phyloP scores from a whole-genome alignment of 495 filamentous ascomycete species.

The Aspergillus haitiensis region DNA sequence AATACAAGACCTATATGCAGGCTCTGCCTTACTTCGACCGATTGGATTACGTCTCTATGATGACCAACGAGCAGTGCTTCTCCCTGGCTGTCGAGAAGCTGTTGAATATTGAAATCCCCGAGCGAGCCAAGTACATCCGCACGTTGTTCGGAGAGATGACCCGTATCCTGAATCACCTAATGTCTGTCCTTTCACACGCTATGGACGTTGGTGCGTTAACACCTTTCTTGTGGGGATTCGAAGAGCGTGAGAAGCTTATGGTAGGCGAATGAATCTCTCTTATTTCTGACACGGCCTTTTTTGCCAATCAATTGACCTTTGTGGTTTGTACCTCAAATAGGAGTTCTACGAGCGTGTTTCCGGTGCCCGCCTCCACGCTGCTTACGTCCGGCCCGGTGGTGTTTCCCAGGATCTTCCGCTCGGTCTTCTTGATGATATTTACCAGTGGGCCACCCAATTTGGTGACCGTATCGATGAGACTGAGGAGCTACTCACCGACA shows the following conservation, averaged over 20 bases:
- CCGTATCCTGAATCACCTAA: conserved; percentile 92
- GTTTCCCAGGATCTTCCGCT: conserved; percentile 93
- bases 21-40: conserved; percentile 98
- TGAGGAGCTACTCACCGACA: conserved; percentile 97
- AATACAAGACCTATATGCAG: conserved; percentile 99
- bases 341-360: conserved; percentile 99
- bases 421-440: conserved; percentile 97
- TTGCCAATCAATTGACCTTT: conserved; percentile 1
- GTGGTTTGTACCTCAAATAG: conserved; percentile 43
- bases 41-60: conserved; percentile 99
- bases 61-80: conserved; percentile 99
- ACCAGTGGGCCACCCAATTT: conserved; percentile 99
- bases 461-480: conserved; percentile 99
- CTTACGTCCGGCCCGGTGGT: conserved; percentile 96
- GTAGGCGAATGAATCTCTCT: conserved; percentile 47
- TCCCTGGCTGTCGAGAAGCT: conserved; percentile 96
- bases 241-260: conserved; percentile 99
- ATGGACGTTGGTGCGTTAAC: conserved; percentile 99
- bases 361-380: conserved; percentile 95
- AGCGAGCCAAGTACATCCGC: conserved; percentile 94
- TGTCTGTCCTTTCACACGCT: conserved; percentile 96
- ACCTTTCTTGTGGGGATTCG: conserved; percentile 99
- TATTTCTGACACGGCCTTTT: not conserved
- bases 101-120: conserved; percentile 94
- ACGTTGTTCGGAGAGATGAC: conserved; percentile 98